Percentiles rank a stretch among this genome's conserved stretches.
phyloP scores from a whole-genome alignment of 129 eudicot genomes.

The Pittosporum tobira region DNA sequence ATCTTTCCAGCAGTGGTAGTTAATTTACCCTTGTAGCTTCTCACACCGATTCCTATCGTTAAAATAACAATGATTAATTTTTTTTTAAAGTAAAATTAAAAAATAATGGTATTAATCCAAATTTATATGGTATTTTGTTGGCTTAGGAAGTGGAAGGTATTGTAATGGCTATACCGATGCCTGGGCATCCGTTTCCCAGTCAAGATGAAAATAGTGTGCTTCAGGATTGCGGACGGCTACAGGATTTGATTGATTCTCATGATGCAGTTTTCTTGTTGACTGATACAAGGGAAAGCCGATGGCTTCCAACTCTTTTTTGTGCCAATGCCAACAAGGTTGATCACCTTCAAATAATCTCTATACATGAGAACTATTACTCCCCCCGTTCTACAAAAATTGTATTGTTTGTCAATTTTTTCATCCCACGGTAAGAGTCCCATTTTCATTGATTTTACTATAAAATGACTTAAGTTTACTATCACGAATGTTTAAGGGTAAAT shows the following conservation, averaged over 20 bases:
- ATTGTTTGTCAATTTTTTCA: too few species aligned
- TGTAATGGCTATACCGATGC: slow-evolving; percentile 96
- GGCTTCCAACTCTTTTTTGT: slow-evolving; percentile 84
- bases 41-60: background rate
- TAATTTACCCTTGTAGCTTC: background rate
- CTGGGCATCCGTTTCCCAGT: slow-evolving; percentile 79
- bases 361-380: background rate
- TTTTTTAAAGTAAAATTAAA: too few species aligned
- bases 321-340: slow-evolving; percentile 50
- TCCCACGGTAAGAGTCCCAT: too few species aligned
- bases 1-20: slow-evolving; percentile 81
- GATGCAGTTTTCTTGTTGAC: slow-evolving; percentile 82
- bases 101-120: too few species aligned
- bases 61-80: background rate
- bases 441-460: too few species aligned
- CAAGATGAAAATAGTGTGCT: slow-evolving; percentile 62
- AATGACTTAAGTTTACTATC: too few species aligned
- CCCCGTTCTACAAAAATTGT: too few species aligned
- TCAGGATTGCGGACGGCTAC: slow-evolving; percentile 62
- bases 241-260: slow-evolving; percentile 64
- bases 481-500: too few species aligned
- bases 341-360: background rate
- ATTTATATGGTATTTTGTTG: slow-evolving; percentile 5
- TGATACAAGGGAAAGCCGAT: slow-evolving; percentile 94
- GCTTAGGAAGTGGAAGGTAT: slow-evolving; percentile 77